Percentiles rank a stretch among this genome's conserved stretches.
phyloP scores from a whole-genome alignment of 2,329 filamentous ascomycete species.

The Penicillium sp. region DNA sequence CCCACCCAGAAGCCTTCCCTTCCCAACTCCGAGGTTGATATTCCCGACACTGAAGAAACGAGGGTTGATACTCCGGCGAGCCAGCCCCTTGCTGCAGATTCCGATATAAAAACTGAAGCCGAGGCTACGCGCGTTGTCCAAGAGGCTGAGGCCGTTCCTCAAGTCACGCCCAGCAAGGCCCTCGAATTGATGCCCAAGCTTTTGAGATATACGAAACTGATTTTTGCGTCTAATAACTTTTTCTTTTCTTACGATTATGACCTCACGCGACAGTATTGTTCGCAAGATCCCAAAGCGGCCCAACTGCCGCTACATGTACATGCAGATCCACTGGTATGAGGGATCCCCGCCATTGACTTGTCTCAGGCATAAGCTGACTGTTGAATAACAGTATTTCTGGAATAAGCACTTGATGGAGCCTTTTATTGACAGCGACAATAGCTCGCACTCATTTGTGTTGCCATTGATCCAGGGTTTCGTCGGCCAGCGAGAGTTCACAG shows the following conservation, averaged over 20 bases:
- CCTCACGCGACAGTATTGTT: conserved; percentile 64
- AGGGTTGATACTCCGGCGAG: not conserved
- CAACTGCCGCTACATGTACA: conserved; percentile 64
- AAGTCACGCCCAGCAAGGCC: conserved; percentile 34
- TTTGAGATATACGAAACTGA: conserved; percentile 74
- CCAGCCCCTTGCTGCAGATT: not conserved
- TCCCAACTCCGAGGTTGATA: conserved; percentile 5
- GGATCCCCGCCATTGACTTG: not conserved
- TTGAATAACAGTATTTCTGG: conserved; percentile 70
- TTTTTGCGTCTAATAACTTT: conserved; percentile 83
- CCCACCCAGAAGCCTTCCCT: conserved; percentile 39
- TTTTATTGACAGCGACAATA: conserved; percentile 61
- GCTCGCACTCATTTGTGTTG: conserved; percentile 66
- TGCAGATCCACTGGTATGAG: conserved; percentile 64
- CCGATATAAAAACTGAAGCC: conserved; percentile 2
- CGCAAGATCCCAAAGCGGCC: conserved; percentile 36
- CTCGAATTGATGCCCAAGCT: conserved; percentile 73
- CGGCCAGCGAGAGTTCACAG: conserved; percentile 75
- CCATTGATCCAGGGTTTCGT: conserved; percentile 94
- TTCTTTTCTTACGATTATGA: conserved; percentile 96
- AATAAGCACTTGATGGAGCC: conserved; percentile 71
- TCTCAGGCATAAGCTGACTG: conserved; percentile 9
- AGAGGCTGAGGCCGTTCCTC: conserved; percentile 12
- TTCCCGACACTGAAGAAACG: not conserved
- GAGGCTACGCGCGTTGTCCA: conserved; percentile 5